Evolutionary conservation across 495 filamentous ascomycete genomes (phyloP).

Genomic region (Pseudomonodictys pantanalensis): DNA sequence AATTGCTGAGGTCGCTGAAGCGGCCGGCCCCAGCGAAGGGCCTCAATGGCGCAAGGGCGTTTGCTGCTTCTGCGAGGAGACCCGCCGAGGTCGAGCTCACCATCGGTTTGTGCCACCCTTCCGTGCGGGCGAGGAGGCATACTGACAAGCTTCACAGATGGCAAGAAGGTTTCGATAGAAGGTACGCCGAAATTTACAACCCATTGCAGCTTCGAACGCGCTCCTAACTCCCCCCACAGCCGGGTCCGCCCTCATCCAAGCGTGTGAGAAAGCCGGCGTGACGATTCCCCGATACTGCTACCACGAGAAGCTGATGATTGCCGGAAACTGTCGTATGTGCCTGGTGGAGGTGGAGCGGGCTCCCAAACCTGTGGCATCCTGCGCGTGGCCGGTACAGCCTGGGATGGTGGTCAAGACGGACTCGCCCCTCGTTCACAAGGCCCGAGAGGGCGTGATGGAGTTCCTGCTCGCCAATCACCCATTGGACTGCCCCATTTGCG

Average conservation of each 20-base stretch:
- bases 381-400: slow-evolving; percentile 96
- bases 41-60: slow-evolving; percentile 64
- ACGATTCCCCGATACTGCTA: slow-evolving; percentile 98
- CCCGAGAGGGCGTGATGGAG: slow-evolving; percentile 97
- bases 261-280: slow-evolving; percentile 93
- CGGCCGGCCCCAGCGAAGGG: slow-evolving; percentile 65
- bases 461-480: slow-evolving; percentile 97
- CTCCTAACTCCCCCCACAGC: slow-evolving; percentile 45
- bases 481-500: slow-evolving; percentile 93
- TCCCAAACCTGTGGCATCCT: slow-evolving; percentile 96
- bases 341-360: slow-evolving; percentile 93
- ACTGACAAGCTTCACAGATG: slow-evolving; percentile 61
- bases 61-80: slow-evolving; percentile 69
- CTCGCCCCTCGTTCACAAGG: slow-evolving; percentile 93
- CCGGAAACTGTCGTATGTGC: slow-evolving; percentile 99
- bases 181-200: slow-evolving; percentile 56
- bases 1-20: slow-evolving; percentile 80
- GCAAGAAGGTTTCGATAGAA: slow-evolving; percentile 93
- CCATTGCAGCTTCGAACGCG: slow-evolving; percentile 16
- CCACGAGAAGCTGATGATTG: slow-evolving; percentile 99
- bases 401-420: slow-evolving; percentile 99
- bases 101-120: slow-evolving; percentile 63
- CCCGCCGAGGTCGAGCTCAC: slow-evolving; percentile 91
- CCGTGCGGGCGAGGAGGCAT: slow-evolving; percentile 21
- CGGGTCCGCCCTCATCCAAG: slow-evolving; percentile 95